Conservation (phyloP, 2,329 filamentous ascomycete genomes). For the Harringtonia aguacate region DNA sequence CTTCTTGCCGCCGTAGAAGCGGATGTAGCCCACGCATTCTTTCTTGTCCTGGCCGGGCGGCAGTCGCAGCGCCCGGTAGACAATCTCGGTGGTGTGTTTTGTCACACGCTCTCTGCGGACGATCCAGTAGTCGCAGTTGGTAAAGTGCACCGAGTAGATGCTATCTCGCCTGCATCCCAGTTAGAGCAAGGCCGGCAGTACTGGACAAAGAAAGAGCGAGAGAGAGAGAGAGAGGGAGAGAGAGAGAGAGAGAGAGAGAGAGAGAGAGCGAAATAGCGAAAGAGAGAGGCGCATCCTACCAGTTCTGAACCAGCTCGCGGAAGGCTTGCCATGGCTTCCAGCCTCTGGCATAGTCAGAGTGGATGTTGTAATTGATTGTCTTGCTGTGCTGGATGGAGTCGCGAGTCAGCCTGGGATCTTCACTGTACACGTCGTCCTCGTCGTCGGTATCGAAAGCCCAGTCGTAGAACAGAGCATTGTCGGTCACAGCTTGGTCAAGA, state of each 20-base stretch:
- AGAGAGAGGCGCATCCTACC: slow-evolving; percentile 15
- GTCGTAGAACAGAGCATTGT: too few relatives aligned
- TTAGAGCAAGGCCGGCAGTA: too few relatives aligned
- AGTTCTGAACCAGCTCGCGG: slow-evolving; percentile 22
- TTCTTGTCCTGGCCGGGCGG: neutral
- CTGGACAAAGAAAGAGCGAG: too few relatives aligned
- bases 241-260: too few relatives aligned
- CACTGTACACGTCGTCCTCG: neutral
- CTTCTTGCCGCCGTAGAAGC: slow-evolving; percentile 14
- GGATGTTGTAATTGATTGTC: neutral
- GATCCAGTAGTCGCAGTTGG: slow-evolving; percentile 14
- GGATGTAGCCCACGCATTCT: slow-evolving; percentile 20
- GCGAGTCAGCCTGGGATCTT: neutral
- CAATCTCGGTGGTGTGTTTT: slow-evolving; percentile 13
- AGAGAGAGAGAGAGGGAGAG: too few relatives aligned
- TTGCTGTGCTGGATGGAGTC: neutral
- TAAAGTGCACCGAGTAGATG: slow-evolving; percentile 17
- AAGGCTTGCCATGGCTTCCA: slow-evolving; percentile 16
- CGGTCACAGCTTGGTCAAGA: too few relatives aligned
- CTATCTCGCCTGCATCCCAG: slow-evolving; percentile 21
- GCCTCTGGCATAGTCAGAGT: neutral
- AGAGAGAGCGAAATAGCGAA: neutral
- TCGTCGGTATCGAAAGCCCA: too few relatives aligned
- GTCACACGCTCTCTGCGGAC: slow-evolving; percentile 10
- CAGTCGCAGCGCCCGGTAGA: slow-evolving; percentile 15